Evolutionary conservation across 108 stramenopile genomes (phyloP).

Genomic region (Skeletonema menzelii): DNA sequence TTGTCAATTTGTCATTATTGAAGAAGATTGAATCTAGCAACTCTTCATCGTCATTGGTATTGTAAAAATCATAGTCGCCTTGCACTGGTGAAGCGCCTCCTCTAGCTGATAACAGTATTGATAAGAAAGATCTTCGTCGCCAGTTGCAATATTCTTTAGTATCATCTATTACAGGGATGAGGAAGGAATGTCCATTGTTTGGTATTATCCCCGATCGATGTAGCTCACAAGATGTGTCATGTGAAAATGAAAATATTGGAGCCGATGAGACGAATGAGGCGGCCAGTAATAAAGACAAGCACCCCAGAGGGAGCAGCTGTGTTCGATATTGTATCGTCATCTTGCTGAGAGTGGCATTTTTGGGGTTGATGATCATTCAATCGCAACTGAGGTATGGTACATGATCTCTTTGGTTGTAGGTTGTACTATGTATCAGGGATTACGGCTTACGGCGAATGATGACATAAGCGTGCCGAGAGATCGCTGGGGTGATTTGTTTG

Average conservation of each 20-base stretch:
- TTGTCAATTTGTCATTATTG: not conserved
- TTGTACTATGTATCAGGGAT: too few species aligned
- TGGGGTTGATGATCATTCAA: not conserved
- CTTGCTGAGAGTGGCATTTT: not conserved
- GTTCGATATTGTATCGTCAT: not conserved
- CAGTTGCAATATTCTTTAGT: not conserved
- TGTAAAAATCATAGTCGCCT: not conserved
- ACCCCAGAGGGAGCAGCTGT: not conserved
- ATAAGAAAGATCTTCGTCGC: not conserved
- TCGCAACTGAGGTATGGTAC: not conserved
- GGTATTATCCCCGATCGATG: not conserved
- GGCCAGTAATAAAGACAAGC: not conserved
- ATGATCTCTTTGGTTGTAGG: too few species aligned
- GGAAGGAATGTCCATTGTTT: not conserved
- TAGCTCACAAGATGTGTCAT: not conserved
- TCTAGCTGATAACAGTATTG: not conserved
- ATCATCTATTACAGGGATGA: not conserved
- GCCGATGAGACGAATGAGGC: not conserved
- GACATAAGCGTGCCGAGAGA: too few species aligned
- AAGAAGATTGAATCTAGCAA: constrained; percentile 18
- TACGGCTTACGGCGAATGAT: too few species aligned
- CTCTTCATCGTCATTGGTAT: constrained; percentile 9
- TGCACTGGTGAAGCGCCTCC: not conserved
- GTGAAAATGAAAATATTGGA: not conserved
- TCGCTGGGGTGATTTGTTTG: too few species aligned